Conservation (phyloP, 73 alveolate genomes). For the Paramecium biaurelia region DNA sequence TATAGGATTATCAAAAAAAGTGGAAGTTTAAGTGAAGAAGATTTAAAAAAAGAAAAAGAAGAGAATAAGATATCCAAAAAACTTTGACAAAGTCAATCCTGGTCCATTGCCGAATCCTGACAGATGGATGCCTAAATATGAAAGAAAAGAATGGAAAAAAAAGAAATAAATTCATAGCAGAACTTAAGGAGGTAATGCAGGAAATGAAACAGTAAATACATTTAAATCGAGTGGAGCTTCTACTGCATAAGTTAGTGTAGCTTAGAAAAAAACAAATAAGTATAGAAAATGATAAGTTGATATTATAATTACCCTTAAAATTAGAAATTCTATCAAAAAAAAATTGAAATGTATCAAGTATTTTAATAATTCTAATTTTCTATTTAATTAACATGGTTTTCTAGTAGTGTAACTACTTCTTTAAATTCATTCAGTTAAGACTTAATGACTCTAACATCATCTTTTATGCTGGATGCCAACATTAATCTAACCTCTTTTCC, state of each 20-base stretch:
- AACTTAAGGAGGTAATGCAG: conserved; percentile 65
- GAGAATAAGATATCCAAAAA: conserved; percentile 84
- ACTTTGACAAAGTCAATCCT: conserved; percentile 83
- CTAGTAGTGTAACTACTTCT: not conserved
- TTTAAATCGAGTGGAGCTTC: not conserved
- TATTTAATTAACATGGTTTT: too few species aligned
- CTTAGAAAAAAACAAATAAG: conserved; percentile 23
- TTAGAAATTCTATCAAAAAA: not conserved
- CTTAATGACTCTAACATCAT: too few species aligned
- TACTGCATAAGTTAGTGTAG: not conserved
- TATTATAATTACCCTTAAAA: not conserved
- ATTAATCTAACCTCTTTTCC: too few species aligned
- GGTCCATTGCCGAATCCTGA: conserved; percentile 90
- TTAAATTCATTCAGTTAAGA: too few species aligned
- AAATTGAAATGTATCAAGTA: not conserved
- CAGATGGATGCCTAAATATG: conserved; percentile 88
- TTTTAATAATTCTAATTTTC: not conserved
- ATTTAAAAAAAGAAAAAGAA: conserved; percentile 68
- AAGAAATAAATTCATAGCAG: conserved; percentile 50
- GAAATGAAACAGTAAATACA: conserved; percentile 49
- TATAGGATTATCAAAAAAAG: conserved; percentile 53
- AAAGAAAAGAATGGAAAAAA: conserved; percentile 73
- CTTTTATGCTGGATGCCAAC: not conserved
- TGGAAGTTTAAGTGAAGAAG: conserved; percentile 33
- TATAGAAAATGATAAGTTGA: not conserved